Base-by-base conservation (phyloP, 441 rosid genomes). In the Hura crepitans region DNA sequence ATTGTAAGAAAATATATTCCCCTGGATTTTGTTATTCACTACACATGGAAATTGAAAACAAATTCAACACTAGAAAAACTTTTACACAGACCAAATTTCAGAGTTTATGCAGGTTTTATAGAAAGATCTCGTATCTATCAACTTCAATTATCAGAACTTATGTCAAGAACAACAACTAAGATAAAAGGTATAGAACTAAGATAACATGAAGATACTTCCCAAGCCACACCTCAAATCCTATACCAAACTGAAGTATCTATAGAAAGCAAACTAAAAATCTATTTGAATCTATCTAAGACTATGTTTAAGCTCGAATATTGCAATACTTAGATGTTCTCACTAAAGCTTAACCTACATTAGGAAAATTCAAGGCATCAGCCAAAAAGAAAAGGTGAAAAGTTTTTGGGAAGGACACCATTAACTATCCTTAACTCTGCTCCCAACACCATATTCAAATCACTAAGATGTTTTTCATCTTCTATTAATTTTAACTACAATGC, bases 401-500 rank as follows among this genome's bases (percentile, higher is more conserved):
- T 31, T 18, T 39, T 27, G 57, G 46, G 37, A 15, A n/a, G 18
- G 49, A 62, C 61, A 28, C 37, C 5, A 75, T 17, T 75, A 37
- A 90, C 86, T 68, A 95, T 88, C 81, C 92, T 89, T 82, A 95
- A 79, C 78, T 92, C 97, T 64, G 97, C 97, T 77, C 99, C 99
- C 75, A 95, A 84, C 62, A 86, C 89, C 77, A 95, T 97, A 85
- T 90, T 95, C 85, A 94, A 82, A 83, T 91, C 96, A 72, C 85
- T 87, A 65, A 95, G 88, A 71, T 88, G 92, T 78, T 88, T 90
- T 74, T 88, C 92, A 76, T 43, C 96, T 79, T 86, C 84, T 74
- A 80, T 78, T 78, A 96, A 75, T 78, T 95, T 85, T n/a, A 69
- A 79, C 97, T 88, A 87, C 79, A 84, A 64, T 3, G 55, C 70